Base-by-base conservation (phyloP, 2,329 filamentous ascomycete species). In the Aspergillus texensis region DNA sequence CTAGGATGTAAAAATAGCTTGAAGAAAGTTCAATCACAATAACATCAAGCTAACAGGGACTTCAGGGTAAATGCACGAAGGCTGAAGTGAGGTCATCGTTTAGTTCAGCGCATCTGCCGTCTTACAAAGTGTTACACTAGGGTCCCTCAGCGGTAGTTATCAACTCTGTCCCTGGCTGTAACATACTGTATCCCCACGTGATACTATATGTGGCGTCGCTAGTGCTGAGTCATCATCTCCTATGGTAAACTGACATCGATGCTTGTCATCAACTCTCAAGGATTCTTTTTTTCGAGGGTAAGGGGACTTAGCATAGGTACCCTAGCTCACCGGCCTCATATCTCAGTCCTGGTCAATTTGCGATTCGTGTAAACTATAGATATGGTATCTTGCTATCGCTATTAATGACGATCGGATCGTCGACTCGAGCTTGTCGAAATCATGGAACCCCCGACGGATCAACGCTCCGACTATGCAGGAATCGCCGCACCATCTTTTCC, bases 361-460 rank as follows among this genome's bases (percentile, higher is more conserved):
- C 48, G 45, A 26, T 43, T 58, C 28, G 21, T 34, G 57, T 34
- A 32, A 41, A 55, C 57, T 57, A 41, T 56, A 63, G 70, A 66
- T 60, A 72, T 72, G 70, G 64, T 65, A 74, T 64, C 62, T 72
- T 68, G 71, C 65, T 57, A 54, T 67, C 65, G 53, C 68, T 67
- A 65, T 65, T 62, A 62, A 68, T 48, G 50, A 65, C 55, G 61
- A 65, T 60, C 57, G 50, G 58, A 64, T 69, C 68, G 65, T 67
- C 61, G 61, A 67, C 61, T 60, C 48, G 55, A 67, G 58, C 52
- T 41, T 50, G 34, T 63, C 43, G 10, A 36, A 57, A 69, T 60
- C 2, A 75, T 78, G 75, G 75, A 76, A 11, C 68, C 66, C 61
- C 68, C 68, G 46, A 64, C 65, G 52, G 68, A 68, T 61, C 65